These are phyloP conservation scores for Colletotrichum salicis DNA, from an alignment of 2,329 filamentous ascomycete species.

Conservation along the genomic window DNA sequence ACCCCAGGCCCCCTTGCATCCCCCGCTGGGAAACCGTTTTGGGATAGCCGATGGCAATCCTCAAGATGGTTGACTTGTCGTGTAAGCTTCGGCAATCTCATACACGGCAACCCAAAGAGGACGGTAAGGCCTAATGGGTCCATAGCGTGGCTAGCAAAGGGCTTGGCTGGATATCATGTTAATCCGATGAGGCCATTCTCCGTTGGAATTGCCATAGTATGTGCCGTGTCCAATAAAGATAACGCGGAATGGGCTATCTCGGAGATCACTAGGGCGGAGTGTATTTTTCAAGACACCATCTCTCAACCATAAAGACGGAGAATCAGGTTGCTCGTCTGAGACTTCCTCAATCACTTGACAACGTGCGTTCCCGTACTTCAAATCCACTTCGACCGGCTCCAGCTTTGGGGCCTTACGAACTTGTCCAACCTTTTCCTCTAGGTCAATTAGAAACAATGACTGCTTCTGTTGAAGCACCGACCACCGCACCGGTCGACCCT, in stretches of 20 bases:
- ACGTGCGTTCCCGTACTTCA: not conserved
- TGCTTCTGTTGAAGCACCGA: not conserved
- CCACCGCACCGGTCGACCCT: not conserved
- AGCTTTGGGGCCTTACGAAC: not conserved
- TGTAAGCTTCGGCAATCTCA: not conserved
- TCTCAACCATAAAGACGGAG: not conserved
- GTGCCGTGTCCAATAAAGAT: not conserved
- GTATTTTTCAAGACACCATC: not conserved
- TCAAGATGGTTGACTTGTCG: not conserved
- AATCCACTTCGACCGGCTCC: not conserved
- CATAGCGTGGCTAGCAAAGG: slow-evolving; percentile 37
- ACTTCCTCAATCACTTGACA: not conserved
- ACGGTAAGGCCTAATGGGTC: not conserved
- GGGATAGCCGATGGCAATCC: not conserved
- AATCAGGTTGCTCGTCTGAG: not conserved
- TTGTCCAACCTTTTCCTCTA: not conserved
- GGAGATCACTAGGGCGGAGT: not conserved
- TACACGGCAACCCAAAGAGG: not conserved
- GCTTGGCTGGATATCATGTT: not conserved
- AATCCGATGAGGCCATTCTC: not conserved
- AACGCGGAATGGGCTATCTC: not conserved
- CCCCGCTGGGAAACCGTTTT: not conserved
- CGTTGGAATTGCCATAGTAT: not conserved
- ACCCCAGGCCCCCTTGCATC: not conserved
- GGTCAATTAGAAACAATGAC: not conserved